Percentiles rank a stretch among this genome's conserved stretches.
Conservation (phyloP, 768 basidiomycete genomes). For the Tulasnella sp. region DNA sequence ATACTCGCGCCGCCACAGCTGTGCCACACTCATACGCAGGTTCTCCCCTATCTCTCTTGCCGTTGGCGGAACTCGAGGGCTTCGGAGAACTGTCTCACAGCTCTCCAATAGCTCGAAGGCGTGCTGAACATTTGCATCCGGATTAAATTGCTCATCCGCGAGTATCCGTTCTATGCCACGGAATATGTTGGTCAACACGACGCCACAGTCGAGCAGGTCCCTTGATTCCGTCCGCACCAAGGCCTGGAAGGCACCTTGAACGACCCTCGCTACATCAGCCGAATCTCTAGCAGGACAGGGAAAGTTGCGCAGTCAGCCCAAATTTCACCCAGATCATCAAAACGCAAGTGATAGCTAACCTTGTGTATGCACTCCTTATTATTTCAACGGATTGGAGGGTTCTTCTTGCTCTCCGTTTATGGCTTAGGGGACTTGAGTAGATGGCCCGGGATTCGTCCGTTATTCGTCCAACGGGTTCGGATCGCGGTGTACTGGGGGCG, state of each 20-base stretch:
- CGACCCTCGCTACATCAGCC: no score
- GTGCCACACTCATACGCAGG: neutral
- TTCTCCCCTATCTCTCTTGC: neutral
- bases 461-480: no score
- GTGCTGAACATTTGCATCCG: neutral
- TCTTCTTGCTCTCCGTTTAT: no score
- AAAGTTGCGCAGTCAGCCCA: no score
- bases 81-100: neutral
- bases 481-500: no score
- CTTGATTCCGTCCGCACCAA: neutral
- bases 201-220: neutral
- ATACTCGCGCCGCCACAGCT: neutral
- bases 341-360: no score
- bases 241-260: neutral
- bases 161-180: neutral
- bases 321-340: no score
- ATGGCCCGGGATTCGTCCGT: no score
- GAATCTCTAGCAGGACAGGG: no score
- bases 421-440: no score
- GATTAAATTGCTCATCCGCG: neutral
- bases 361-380: no score
- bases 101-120: neutral
- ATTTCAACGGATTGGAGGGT: no score
- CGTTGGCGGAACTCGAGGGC: neutral
- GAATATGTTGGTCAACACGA: neutral